A percentile compares a stretch with the other conserved stretches of the same genome.
Conservation (phyloP, 495 filamentous ascomycete genomes). For the Aspergillus sclerotiicarbonarius region DNA sequence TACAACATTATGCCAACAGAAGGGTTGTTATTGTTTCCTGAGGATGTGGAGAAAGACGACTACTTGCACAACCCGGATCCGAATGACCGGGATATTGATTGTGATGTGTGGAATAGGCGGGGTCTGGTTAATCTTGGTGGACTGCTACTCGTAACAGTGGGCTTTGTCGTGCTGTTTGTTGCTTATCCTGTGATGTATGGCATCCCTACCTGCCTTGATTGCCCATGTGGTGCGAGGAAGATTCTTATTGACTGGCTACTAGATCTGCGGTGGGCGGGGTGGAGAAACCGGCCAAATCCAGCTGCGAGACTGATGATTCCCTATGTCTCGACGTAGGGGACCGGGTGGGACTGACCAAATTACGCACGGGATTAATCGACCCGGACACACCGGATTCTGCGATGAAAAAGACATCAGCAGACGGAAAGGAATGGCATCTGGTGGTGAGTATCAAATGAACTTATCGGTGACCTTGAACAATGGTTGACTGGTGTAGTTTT, state of each 20-base stretch:
- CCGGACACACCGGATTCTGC: slow-evolving; percentile 66
- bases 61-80: slow-evolving; percentile 71
- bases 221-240: background rate
- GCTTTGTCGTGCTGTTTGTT: slow-evolving; percentile 67
- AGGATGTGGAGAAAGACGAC: slow-evolving; percentile 79
- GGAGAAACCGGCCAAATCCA: slow-evolving; percentile 22
- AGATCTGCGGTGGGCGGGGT: slow-evolving; percentile 57
- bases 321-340: slow-evolving; percentile 60
- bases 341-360: slow-evolving; percentile 56
- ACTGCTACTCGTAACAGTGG: slow-evolving; percentile 57
- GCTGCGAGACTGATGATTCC: slow-evolving; percentile 43
- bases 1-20: slow-evolving; percentile 74
- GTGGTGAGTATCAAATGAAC: slow-evolving; percentile 48
- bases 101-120: slow-evolving; percentile 65
- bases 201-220: slow-evolving; percentile 1
- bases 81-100: slow-evolving; percentile 62
- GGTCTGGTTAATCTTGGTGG: slow-evolving; percentile 69
- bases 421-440: slow-evolving; percentile 62
- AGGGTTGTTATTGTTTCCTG: slow-evolving; percentile 67
- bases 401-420: slow-evolving; percentile 51
- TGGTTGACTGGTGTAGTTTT: slow-evolving; percentile 50
- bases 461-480: too few relatives aligned
- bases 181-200: slow-evolving; percentile 72
- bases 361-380: slow-evolving; percentile 63
- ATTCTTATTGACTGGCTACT: slow-evolving; percentile 2